Percentiles rank a stretch among this genome's conserved stretches.
Evolutionary conservation across 768 basidiomycete genomes (phyloP).

Genomic region (Pisolithus tinctorius): DNA sequence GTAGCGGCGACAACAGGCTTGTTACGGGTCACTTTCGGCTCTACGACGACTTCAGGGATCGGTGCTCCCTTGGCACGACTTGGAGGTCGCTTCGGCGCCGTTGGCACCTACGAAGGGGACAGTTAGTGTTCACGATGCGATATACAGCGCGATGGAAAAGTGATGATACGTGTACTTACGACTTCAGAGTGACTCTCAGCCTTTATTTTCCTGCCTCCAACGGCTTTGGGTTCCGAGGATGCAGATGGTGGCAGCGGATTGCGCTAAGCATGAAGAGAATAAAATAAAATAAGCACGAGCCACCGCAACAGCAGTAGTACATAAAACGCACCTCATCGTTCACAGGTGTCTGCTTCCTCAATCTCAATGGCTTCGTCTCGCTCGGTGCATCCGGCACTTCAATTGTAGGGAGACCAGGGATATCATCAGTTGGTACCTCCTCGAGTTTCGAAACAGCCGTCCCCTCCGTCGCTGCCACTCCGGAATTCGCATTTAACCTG

Average conservation of each 20-base stretch:
- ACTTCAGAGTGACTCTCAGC: neutral
- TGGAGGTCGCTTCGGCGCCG: too few relatives aligned
- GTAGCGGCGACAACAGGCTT: neutral
- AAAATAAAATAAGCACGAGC: too few relatives aligned
- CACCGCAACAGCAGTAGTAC: too few relatives aligned
- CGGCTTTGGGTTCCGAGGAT: neutral
- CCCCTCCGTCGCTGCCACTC: neutral
- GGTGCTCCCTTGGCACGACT: neutral
- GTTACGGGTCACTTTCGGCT: neutral
- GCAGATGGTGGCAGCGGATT: too few relatives aligned
- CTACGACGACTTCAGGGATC: neutral
- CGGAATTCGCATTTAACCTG: neutral
- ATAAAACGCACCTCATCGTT: too few relatives aligned
- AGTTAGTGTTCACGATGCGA: too few relatives aligned
- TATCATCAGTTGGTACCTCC: neutral
- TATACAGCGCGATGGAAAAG: neutral
- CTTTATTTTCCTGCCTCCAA: slow-evolving; percentile 2
- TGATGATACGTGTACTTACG: neutral
- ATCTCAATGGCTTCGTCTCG: too few relatives aligned
- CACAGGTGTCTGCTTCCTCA: too few relatives aligned
- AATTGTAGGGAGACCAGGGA: neutral
- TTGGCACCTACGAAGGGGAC: too few relatives aligned
- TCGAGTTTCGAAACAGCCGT: neutral
- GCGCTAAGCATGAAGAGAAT: too few relatives aligned
- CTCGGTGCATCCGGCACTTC: slow-evolving; percentile 9